Evolutionary conservation across 169 alveolate genomes (phyloP).

Genomic region (Plasmodium knowlesi): DNA sequence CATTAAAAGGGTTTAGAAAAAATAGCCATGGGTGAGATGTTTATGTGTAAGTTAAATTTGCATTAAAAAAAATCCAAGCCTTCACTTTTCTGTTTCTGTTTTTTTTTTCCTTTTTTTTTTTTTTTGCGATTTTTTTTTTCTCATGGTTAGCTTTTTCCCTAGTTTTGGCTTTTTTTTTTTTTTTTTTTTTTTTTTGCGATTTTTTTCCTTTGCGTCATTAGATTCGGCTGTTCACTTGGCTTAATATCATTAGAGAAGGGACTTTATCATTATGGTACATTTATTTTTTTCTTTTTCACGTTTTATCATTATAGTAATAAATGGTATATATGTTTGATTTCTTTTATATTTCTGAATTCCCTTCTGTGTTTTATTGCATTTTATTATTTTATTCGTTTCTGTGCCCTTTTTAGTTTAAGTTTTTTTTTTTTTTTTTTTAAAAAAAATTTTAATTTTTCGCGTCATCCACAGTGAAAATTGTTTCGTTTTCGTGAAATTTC

Average conservation of each 20-base stretch:
- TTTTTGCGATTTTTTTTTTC: neutral
- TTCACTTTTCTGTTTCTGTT: neutral
- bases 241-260: neutral
- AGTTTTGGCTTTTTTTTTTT: neutral
- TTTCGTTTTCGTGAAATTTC: slow-evolving; percentile 4
- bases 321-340: neutral
- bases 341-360: neutral
- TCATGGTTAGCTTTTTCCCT: neutral
- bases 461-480: neutral
- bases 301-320: neutral
- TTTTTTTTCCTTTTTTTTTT: neutral
- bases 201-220: neutral
- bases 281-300: neutral
- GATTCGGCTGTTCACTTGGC: neutral
- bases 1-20: neutral
- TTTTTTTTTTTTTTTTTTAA: slow-evolving; percentile 5
- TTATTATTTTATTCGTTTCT: neutral
- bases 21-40: neutral
- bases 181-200: slow-evolving; percentile 5
- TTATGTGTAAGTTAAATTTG: neutral
- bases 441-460: slow-evolving; percentile 1
- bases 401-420: slow-evolving; percentile 5
- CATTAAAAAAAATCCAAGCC: neutral
- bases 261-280: neutral
- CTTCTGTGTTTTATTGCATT: neutral